Conservation (phyloP, 2,329 filamentous ascomycete genomes). For the Corynespora cassiicola region DNA sequence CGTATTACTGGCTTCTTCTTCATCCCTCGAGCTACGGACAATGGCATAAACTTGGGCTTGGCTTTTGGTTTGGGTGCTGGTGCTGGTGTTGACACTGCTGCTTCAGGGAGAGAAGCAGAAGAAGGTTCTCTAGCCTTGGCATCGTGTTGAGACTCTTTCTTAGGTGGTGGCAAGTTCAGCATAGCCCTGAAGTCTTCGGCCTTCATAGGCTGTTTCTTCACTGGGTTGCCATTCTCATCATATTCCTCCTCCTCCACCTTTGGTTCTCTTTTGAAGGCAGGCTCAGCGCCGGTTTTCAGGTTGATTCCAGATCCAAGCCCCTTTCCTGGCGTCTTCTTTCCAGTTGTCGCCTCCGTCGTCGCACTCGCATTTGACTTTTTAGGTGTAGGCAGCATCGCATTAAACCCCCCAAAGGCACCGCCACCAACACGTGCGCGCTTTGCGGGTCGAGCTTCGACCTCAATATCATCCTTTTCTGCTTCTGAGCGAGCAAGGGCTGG, state of each 20-base stretch:
- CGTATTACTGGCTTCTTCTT: constrained; percentile 56
- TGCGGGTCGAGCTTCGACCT: constrained; percentile 59
- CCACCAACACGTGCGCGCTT: constrained; percentile 73
- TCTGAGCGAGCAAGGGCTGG: constrained; percentile 59
- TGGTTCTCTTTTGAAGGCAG: constrained; percentile 76
- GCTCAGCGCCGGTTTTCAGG: constrained; percentile 82
- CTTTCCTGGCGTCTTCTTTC: constrained; percentile 42
- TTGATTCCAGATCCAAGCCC: constrained; percentile 66
- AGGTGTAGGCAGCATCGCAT: constrained; percentile 83
- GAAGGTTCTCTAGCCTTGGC: too few relatives aligned
- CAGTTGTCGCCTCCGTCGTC: constrained; percentile 30
- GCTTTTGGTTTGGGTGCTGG: constrained; percentile 72
- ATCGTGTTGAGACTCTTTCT: too few relatives aligned
- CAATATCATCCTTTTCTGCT: constrained; percentile 47
- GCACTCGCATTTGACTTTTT: constrained; percentile 60
- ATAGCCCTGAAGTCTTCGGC: constrained; percentile 39
- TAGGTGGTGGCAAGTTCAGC: constrained; percentile 42
- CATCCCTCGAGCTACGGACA: constrained; percentile 80
- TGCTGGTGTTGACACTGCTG: too few relatives aligned
- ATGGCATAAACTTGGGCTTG: constrained; percentile 83
- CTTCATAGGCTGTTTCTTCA: constrained; percentile 34
- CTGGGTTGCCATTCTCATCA: constrained; percentile 43
- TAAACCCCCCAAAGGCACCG: constrained; percentile 79
- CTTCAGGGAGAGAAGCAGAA: too few relatives aligned
- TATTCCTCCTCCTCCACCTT: constrained; percentile 42